A percentile compares a stretch with the other conserved stretches of the same genome.
These are phyloP conservation scores for Mycocentrospora acerina DNA, from an alignment of 2,329 filamentous ascomycete genomes.

Conservation along the genomic window DNA sequence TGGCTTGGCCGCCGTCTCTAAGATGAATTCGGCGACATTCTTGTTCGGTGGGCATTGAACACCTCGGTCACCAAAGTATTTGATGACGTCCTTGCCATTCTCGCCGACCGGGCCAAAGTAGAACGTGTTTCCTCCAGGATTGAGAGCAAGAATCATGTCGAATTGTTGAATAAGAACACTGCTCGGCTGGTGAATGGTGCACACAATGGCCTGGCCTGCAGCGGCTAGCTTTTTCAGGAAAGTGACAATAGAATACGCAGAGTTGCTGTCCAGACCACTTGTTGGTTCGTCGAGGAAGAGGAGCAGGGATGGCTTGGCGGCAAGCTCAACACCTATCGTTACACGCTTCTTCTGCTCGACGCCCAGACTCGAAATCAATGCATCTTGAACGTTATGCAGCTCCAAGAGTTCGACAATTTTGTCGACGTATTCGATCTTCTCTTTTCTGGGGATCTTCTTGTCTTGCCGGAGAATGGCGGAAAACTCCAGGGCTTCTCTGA, in stretches of 20 bases:
- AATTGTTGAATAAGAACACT: slow-evolving; percentile 71
- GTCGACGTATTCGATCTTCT: slow-evolving; percentile 68
- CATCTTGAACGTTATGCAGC: slow-evolving; percentile 66
- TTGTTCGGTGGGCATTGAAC: slow-evolving; percentile 66
- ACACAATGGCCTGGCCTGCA: slow-evolving; percentile 70
- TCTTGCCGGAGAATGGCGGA: slow-evolving; percentile 67
- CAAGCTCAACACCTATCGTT: slow-evolving; percentile 71
- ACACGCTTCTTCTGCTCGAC: slow-evolving; percentile 72
- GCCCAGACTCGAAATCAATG: slow-evolving; percentile 63
- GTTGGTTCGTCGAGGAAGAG: slow-evolving; percentile 75
- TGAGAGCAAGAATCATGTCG: slow-evolving; percentile 70
- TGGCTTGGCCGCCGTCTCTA: slow-evolving; percentile 64
- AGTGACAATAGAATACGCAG: slow-evolving; percentile 66
- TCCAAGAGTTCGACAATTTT: slow-evolving; percentile 67
- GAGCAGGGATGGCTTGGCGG: slow-evolving; percentile 61
- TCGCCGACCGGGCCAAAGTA: slow-evolving; percentile 73
- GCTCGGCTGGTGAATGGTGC: slow-evolving; percentile 73
- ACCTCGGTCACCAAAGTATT: slow-evolving; percentile 69
- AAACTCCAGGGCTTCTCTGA: slow-evolving; percentile 69
- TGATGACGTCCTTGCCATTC: slow-evolving; percentile 64
- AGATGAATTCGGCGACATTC: slow-evolving; percentile 67
- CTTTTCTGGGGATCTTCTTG: slow-evolving; percentile 53
- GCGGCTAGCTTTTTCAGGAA: slow-evolving; percentile 68
- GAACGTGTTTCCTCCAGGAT: slow-evolving; percentile 68
- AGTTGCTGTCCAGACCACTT: slow-evolving; percentile 68